These are phyloP conservation scores for Acidiella bohemica DNA, from an alignment of 495 filamentous ascomycete species.

Conservation along the genomic window DNA sequence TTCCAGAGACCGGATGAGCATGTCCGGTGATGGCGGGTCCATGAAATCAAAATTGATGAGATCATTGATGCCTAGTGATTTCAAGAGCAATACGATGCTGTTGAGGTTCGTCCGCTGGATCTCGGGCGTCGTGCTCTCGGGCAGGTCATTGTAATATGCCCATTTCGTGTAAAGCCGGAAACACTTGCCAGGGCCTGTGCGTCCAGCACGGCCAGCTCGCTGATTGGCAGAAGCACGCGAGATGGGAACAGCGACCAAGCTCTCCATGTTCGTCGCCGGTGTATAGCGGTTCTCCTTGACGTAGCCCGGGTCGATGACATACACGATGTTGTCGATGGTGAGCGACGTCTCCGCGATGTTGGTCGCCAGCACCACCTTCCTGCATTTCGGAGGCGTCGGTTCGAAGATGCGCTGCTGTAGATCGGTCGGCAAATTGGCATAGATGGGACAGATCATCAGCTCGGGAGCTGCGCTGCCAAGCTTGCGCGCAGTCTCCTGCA, in stretches of 20 bases:
- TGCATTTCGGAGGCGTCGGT: slow-evolving; percentile 63
- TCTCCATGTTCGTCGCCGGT: slow-evolving; percentile 82
- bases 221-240: slow-evolving; percentile 93
- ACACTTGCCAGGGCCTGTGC: slow-evolving; percentile 86
- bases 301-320: slow-evolving; percentile 85
- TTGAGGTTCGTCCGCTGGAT: slow-evolving; percentile 87
- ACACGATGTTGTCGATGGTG: slow-evolving; percentile 86
- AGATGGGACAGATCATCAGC: slow-evolving; percentile 70
- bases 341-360: slow-evolving; percentile 95
- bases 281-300: slow-evolving; percentile 96
- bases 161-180: slow-evolving; percentile 93
- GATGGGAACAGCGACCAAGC: slow-evolving; percentile 77
- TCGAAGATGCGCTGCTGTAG: slow-evolving; percentile 92
- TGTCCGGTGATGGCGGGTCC: slow-evolving; percentile 84
- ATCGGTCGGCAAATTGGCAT: slow-evolving; percentile 76
- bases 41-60: slow-evolving; percentile 94
- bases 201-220: slow-evolving; percentile 78
- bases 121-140: slow-evolving; percentile 84
- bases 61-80: slow-evolving; percentile 85
- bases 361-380: slow-evolving; percentile 88
- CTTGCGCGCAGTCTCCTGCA: slow-evolving; percentile 62
- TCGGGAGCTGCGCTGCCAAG: slow-evolving; percentile 58
- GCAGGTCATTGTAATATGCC: slow-evolving; percentile 87
- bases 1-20: slow-evolving; percentile 79
- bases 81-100: slow-evolving; percentile 70